Evolutionary conservation across 129 eudicot genomes (phyloP).

Genomic region (Escallonia herrerae): DNA sequence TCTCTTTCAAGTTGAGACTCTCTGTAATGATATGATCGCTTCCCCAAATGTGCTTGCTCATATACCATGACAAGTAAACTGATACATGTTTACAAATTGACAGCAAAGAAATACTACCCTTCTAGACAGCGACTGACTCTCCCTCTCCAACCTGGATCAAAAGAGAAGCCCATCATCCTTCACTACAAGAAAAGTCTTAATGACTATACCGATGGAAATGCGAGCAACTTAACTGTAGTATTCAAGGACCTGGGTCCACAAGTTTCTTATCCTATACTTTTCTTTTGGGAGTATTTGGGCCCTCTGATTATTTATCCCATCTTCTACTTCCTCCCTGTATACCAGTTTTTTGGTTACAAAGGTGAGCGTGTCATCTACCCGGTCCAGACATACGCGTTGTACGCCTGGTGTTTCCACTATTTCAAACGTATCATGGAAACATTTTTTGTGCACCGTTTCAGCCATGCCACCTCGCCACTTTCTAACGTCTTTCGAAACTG

Average conservation of each 20-base stretch:
- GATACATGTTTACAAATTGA: conserved; percentile 14
- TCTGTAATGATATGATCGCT: not conserved
- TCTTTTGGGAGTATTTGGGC: conserved; percentile 88
- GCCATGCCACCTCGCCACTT: conserved; percentile 96
- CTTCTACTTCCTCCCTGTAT: conserved; percentile 78
- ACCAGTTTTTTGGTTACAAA: conserved; percentile 67
- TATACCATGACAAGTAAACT: conserved; percentile 2
- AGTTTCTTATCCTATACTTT: conserved; percentile 81
- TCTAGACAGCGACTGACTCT: conserved; percentile 90
- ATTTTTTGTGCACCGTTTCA: conserved; percentile 93
- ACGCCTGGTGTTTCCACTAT: conserved; percentile 95
- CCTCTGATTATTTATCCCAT: conserved; percentile 82
- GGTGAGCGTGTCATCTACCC: conserved; percentile 65
- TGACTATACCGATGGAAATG: conserved; percentile 57
- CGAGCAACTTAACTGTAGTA: conserved; percentile 54
- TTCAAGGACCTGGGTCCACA: conserved; percentile 96
- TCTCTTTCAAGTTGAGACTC: not conserved
- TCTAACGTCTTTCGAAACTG: conserved; percentile 95
- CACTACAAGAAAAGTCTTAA: conserved; percentile 57
- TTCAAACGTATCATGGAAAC: conserved; percentile 95
- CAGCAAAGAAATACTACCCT: conserved; percentile 90
- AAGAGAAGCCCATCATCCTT: conserved; percentile 69
- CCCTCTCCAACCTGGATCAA: conserved; percentile 74
- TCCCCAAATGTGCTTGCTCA: not conserved
- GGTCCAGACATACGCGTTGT: conserved; percentile 81